A percentile compares a stretch with the other conserved stretches of the same genome.
Evolutionary conservation across 768 basidiomycete genomes (phyloP).

Genomic region (Asterophora lycoperdoides): DNA sequence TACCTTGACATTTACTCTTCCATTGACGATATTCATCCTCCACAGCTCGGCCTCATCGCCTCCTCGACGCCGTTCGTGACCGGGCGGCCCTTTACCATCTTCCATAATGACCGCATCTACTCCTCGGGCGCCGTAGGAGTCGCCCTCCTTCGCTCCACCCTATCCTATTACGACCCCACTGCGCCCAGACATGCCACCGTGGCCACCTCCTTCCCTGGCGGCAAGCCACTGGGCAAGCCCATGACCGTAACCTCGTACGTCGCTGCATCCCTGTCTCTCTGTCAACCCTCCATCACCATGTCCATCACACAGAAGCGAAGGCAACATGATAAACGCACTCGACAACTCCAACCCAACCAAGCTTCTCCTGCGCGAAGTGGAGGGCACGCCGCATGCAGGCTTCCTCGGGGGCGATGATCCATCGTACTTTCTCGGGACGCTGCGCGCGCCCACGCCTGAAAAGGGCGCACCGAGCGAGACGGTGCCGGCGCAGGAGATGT

Average conservation of each 20-base stretch:
- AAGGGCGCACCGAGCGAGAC: too few relatives aligned
- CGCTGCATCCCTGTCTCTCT: not conserved
- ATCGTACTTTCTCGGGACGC: conserved; percentile 51
- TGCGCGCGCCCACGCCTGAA: too few relatives aligned
- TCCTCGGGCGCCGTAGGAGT: conserved; percentile 71
- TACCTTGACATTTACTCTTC: not conserved
- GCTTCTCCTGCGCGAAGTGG: conserved; percentile 52
- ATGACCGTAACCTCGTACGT: conserved; percentile 55
- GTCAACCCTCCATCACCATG: not conserved
- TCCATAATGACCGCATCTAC: conserved; percentile 49
- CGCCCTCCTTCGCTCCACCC: conserved; percentile 31
- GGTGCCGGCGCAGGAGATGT: conserved; percentile 39
- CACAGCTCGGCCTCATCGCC: conserved; percentile 62
- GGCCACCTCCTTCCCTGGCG: conserved; percentile 33
- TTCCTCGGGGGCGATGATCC: conserved; percentile 39
- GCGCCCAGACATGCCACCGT: conserved; percentile 1
- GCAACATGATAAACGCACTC: conserved; percentile 64
- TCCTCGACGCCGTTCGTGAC: conserved; percentile 79
- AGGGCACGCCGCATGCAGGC: conserved; percentile 28
- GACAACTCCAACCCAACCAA: conserved; percentile 56
- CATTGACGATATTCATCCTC: not conserved
- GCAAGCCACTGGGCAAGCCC: conserved; percentile 39
- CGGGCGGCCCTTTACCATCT: conserved; percentile 67
- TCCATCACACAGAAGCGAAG: conserved; percentile 68
- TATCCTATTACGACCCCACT: not conserved